phyloP scores from a whole-genome alignment of 441 rosid species.

The Jatropha multifida region DNA sequence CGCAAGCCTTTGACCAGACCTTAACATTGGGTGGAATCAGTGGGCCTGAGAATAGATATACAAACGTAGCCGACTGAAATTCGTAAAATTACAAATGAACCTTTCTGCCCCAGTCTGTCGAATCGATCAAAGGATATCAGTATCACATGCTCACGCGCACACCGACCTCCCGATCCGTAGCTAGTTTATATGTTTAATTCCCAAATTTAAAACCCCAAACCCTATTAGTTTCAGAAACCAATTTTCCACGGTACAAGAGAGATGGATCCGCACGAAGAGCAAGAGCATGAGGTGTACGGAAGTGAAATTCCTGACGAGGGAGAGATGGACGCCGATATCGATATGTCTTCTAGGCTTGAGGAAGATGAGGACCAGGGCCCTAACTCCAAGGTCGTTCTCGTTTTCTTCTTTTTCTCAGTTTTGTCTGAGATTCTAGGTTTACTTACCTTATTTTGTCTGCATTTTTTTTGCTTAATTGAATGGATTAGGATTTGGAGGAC shows the following conservation, averaged over 20 bases:
- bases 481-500: slow-evolving; percentile 80
- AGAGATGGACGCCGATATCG: slow-evolving; percentile 75
- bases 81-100: slow-evolving; percentile 15
- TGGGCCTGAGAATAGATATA: neutral
- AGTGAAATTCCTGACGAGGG: slow-evolving; percentile 93
- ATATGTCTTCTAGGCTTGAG: slow-evolving; percentile 56
- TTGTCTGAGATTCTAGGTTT: neutral
- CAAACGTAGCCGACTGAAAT: neutral
- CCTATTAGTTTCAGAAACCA: neutral
- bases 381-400: slow-evolving; percentile 58
- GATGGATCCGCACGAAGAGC: slow-evolving; percentile 73
- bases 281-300: slow-evolving; percentile 94
- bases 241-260: neutral
- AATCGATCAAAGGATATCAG: neutral
- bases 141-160: neutral
- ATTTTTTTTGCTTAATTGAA: neutral
- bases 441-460: neutral
- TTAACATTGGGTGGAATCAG: neutral
- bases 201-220: slow-evolving; percentile 14
- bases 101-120: neutral
- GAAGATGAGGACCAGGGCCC: slow-evolving; percentile 66
- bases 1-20: neutral
- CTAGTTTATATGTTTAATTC: neutral
- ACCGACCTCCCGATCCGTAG: slow-evolving; percentile 3
- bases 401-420: slow-evolving; percentile 17